Evolutionary conservation across 805 yeast genomes (phyloP), one percentile per base, ranked within the genome.

Genomic region (Suhomyces pyralidae): DNA sequence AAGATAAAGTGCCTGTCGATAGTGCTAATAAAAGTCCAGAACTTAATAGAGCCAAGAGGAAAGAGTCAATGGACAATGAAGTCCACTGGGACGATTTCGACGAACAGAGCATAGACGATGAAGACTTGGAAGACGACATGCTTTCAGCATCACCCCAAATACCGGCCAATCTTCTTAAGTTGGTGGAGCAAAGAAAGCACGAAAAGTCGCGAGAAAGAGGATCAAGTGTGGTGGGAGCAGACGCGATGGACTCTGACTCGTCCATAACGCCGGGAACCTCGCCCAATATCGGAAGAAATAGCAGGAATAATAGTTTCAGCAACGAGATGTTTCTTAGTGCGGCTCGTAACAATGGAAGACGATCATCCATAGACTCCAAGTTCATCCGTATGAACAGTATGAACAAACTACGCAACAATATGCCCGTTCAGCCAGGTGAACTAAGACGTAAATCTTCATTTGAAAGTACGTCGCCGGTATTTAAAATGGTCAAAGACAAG

Each of bases 121-220:
- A 73, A 46, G 79, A 75, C 38, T 58, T 72, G 50, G 78, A 75
- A 58, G 76, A 78, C 45, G 79, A 76, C 32, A 55, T 72, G 20
- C 64, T 83, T 22, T 80, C 85, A 0, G 83, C 82, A 4, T 84
- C 89, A 1, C 90, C 90, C 0, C 88, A 85, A 58, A 84, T 85
- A 2, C 90, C 90, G 0, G 80, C 81, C 32, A 81, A 81, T 45
- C 70, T 85, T 15, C 66, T 85, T 40, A 74, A 79, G 59, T 65
- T 80, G 59, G 88, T 77, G 53, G 89, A 79, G 62, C 74, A 64
- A 65, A 69, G 79, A 28, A 73, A 74, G 61, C 71, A 70, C 52
- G 72, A 76, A 55, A 65, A 70, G 52, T 55, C 63, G 26, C 48
- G 67, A 57, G 40, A 38, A 17, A 38, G 42, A 17, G 42, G 42